Base-by-base conservation (phyloP, 164 flowering plant genomes). In the Paratinospora sagittata region DNA sequence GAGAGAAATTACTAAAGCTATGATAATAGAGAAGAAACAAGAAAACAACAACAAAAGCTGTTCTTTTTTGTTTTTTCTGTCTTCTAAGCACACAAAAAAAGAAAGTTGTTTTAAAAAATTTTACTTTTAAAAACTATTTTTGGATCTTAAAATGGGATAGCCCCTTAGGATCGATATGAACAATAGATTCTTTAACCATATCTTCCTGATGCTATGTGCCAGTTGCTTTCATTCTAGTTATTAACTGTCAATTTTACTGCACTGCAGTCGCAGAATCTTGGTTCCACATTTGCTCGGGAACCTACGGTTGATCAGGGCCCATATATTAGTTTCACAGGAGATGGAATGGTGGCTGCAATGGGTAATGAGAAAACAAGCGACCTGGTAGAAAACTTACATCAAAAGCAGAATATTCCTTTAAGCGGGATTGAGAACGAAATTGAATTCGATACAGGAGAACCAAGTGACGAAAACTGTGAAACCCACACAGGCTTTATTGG, bases 261-360 rank as follows among this genome's bases (percentile, higher is more conserved):
- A 34, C 47, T 73, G 75, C 85, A 82, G 84, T 34, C 49, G 27
- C 69, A 75, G 62, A 63, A n/a, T 36, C 30, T 78, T 2, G 27
- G 57, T 30, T 27, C 67, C 58, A 63, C 63, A 26, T 65, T 36
- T 33, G 52, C 78, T 2, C 55, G 23, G 27, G 81, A 82, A 64
- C 74, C 88, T 63, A 74, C 78, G 39, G 78, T 88, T 27, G 87
- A 84, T 77, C 85, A 82, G 71, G 83, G 81, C n/a, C 88, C 88
- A 8, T 84, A 74, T 64, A 72, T 86, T 26, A 83, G 82, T 63
- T n/a, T 83, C 17, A 67, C 41, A 16, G 85, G 77, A 78, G 85
- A 84, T 68, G 89, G 86, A 39, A 79, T 79, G 86, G 81, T 85
- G 27, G 60, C 76, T n/a, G 83, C 85, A 57, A 16, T 70, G 64